These are phyloP conservation scores for Flaveria brownii DNA, from an alignment of 129 eudicot species.

Conservation along the genomic window DNA sequence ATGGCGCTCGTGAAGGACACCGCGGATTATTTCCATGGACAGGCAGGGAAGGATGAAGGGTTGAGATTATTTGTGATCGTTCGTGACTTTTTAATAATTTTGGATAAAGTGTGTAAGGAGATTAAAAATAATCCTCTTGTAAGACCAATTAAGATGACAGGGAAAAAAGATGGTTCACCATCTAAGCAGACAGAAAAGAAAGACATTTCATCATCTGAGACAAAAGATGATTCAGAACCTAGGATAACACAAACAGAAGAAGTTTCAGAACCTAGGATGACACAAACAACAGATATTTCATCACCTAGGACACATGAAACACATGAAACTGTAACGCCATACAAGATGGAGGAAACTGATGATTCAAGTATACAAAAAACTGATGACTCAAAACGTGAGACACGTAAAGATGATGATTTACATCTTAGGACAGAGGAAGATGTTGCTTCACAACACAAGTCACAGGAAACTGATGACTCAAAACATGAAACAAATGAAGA, in stretches of 20 bases:
- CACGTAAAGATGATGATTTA: not conserved
- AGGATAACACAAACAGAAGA: not conserved
- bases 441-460: not conserved
- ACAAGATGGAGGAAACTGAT: not conserved
- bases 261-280: not conserved
- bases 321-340: not conserved
- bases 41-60: slow-evolving; percentile 85
- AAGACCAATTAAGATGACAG: slow-evolving; percentile 35
- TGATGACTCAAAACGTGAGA: not conserved
- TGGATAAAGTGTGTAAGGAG: slow-evolving; percentile 78
- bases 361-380: not conserved
- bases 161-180: slow-evolving; percentile 6
- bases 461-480: not conserved
- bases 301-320: not conserved
- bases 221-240: slow-evolving; percentile 8
- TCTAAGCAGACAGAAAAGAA: slow-evolving; percentile 14
- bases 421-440: not conserved
- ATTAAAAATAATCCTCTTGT: slow-evolving; percentile 48
- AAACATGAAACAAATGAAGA: not conserved
- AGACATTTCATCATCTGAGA: slow-evolving; percentile 30
- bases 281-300: not conserved
- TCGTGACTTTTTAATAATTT: slow-evolving; percentile 75
- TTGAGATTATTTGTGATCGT: slow-evolving; percentile 78
- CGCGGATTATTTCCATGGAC: slow-evolving; percentile 91
- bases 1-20: slow-evolving; percentile 82